Evolutionary conservation across 352 stramenopile genomes (phyloP).

Genomic region (Pseudoperonospora humuli): DNA sequence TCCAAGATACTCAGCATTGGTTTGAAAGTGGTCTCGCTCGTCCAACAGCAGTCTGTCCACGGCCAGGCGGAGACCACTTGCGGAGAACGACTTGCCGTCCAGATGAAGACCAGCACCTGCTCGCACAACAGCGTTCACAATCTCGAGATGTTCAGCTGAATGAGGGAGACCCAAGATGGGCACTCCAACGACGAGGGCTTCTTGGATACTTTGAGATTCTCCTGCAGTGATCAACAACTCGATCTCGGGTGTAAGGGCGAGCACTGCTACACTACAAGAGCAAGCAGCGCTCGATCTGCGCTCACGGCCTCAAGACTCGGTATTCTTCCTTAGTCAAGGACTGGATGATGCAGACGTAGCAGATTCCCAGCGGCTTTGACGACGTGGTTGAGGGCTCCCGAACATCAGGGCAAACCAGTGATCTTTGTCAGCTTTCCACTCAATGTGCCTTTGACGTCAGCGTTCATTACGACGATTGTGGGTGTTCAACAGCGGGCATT

Average conservation of each 20-base stretch:
- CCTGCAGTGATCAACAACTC: constrained; percentile 58
- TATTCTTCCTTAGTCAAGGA: constrained; percentile 49
- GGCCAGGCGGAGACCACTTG: constrained; percentile 22
- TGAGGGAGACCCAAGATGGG: constrained; percentile 67
- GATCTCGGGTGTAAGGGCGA: constrained; percentile 30
- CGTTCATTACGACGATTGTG: constrained; percentile 53
- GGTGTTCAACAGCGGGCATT: constrained; percentile 5
- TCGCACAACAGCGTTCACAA: constrained; percentile 48
- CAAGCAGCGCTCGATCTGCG: constrained; percentile 57
- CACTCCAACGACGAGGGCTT: constrained; percentile 49
- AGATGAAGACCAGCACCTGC: constrained; percentile 43
- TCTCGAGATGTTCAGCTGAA: constrained; percentile 70
- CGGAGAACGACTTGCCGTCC: constrained; percentile 28
- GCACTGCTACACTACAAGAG: constrained; percentile 39
- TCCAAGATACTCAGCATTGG: constrained; percentile 38
- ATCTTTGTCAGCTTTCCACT: constrained; percentile 56
- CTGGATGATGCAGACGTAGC: constrained; percentile 39
- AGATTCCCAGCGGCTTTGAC: constrained; percentile 31
- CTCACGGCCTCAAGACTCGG: constrained; percentile 29
- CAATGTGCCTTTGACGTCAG: constrained; percentile 38
- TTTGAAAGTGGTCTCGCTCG: constrained; percentile 27
- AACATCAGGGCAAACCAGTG: constrained; percentile 25
- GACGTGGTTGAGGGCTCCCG: constrained; percentile 28
- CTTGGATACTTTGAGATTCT: constrained; percentile 46
- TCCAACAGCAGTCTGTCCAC: constrained; percentile 31